phyloP scores from a whole-genome alignment of 805 yeast genomes.

The Maudiozyma saulgeensis region DNA sequence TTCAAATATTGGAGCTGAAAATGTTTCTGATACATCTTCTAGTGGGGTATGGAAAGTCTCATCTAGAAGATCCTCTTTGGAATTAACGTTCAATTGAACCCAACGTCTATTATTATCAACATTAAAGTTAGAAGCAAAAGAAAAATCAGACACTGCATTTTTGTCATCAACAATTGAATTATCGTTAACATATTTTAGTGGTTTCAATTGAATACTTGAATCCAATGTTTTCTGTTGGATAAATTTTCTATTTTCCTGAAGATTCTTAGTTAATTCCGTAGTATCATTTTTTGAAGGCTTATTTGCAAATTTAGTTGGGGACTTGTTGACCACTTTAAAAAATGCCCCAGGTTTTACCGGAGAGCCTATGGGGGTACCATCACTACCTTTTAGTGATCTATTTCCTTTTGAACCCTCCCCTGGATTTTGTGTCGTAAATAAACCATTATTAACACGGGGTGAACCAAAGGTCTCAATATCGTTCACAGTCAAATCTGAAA shows the following conservation, averaged over 20 bases:
- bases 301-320: conserved; percentile 15
- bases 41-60: conserved; percentile 7
- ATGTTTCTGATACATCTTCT: conserved; percentile 5
- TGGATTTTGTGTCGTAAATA: neutral
- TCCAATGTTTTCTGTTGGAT: neutral
- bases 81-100: conserved; percentile 16
- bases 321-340: conserved; percentile 17
- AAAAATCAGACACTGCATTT: conserved; percentile 10
- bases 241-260: neutral
- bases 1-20: conserved; percentile 1
- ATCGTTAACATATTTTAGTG: neutral
- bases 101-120: conserved; percentile 11
- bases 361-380: neutral
- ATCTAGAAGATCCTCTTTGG: conserved; percentile 16
- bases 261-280: neutral
- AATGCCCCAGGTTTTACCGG: neutral
- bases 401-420: neutral
- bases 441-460: neutral
- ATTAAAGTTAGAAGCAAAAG: conserved; percentile 13
- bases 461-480: neutral
- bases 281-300: neutral
- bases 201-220: neutral
- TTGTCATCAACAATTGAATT: conserved; percentile 1
- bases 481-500: neutral
- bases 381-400: neutral